These are phyloP conservation scores for Wickerhamiella australiensis DNA, from an alignment of 805 yeast genomes.

Conservation along the genomic window DNA sequence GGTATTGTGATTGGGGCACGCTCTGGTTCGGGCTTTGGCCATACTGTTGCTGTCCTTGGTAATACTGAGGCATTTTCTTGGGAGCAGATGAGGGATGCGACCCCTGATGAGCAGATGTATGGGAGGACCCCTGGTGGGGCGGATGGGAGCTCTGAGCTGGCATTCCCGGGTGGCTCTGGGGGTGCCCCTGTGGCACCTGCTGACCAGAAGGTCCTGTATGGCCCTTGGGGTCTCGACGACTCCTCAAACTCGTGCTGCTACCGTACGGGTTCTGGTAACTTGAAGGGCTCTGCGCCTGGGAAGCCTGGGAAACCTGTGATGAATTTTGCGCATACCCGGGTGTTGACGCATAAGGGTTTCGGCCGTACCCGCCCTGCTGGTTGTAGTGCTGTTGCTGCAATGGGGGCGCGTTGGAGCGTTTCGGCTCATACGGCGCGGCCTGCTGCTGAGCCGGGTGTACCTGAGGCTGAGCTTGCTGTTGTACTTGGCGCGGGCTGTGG, in stretches of 20 bases:
- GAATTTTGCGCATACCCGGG: not conserved
- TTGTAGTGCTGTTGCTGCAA: not conserved
- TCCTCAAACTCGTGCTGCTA: not conserved
- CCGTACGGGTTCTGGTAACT: not conserved
- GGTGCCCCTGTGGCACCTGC: no score
- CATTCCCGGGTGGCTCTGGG: no score
- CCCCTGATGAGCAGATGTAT: no score
- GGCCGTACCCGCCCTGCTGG: conserved; percentile 8
- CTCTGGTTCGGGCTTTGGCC: not conserved
- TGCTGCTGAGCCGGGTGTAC: not conserved
- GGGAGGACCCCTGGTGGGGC: no score
- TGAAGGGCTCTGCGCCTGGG: not conserved
- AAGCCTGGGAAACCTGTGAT: not conserved
- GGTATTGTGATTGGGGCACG: not conserved
- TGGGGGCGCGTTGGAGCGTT: conserved; percentile 1
- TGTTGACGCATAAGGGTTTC: conserved; percentile 1
- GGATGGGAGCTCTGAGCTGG: no score
- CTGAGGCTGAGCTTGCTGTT: conserved; percentile 2
- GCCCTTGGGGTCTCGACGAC: not conserved
- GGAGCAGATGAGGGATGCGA: no score
- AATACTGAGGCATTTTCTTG: not conserved
- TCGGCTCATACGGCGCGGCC: not conserved
- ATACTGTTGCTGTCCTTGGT: not conserved
- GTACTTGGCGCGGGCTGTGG: not conserved
- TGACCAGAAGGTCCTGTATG: no score